A percentile compares a stretch with the other conserved stretches of the same genome.
Evolutionary conservation across 768 basidiomycete species (phyloP).

Genomic region (Holtermanniella nyarrowii): DNA sequence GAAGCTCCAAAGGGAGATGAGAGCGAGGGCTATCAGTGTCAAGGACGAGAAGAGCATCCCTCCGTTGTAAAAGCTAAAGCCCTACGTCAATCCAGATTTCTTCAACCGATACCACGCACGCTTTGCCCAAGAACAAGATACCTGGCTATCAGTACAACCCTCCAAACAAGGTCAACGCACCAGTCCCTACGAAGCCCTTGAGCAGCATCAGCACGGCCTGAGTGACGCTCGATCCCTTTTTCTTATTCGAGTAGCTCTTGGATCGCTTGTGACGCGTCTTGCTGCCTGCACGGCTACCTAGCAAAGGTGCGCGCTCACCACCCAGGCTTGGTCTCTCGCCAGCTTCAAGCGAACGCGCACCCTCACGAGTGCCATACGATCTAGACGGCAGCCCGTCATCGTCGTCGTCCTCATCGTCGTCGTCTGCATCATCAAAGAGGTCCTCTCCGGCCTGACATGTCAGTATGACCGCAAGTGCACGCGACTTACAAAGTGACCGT

Average conservation of each 20-base stretch:
- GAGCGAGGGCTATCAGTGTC: slow-evolving; percentile 67
- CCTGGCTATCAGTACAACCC: slow-evolving; percentile 50
- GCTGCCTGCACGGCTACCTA: slow-evolving; percentile 23
- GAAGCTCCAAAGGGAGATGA: slow-evolving; percentile 86
- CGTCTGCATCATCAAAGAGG: slow-evolving; percentile 70
- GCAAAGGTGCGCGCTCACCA: slow-evolving; percentile 29
- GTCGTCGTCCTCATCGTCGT: slow-evolving; percentile 53
- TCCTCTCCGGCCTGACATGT: slow-evolving; percentile 66
- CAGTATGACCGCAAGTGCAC: slow-evolving; percentile 1
- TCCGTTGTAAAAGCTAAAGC: slow-evolving; percentile 92
- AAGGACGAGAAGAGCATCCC: slow-evolving; percentile 74
- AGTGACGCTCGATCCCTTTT: slow-evolving; percentile 52
- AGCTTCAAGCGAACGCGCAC: slow-evolving; percentile 33
- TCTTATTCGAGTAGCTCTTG: slow-evolving; percentile 41
- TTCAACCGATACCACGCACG: too few species aligned
- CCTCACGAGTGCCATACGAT: neutral
- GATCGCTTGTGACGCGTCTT: slow-evolving; percentile 42
- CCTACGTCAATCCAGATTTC: too few species aligned
- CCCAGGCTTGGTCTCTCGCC: neutral
- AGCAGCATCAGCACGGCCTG: slow-evolving; percentile 76
- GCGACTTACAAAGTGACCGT: slow-evolving; percentile 82
- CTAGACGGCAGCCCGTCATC: slow-evolving; percentile 46
- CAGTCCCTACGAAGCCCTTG: neutral
- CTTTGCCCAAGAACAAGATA: slow-evolving; percentile 89
- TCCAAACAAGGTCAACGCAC: neutral